phyloP scores from a whole-genome alignment of 2,329 filamentous ascomycete genomes.

The Chrysoporthe deuterocubensis region DNA sequence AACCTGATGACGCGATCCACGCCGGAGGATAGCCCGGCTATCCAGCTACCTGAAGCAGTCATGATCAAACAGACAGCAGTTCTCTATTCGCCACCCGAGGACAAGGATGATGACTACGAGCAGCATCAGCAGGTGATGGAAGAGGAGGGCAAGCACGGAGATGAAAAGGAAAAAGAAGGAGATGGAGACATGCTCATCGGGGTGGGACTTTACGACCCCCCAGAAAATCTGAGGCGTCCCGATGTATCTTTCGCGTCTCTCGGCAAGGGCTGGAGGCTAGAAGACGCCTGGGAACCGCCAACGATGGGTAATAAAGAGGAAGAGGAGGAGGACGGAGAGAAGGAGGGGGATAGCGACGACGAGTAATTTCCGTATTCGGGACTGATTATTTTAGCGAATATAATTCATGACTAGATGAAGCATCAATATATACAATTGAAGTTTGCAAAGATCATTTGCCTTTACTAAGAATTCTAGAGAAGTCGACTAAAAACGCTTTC shows the following conservation, averaged over 20 bases:
- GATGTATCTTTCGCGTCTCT: conserved; percentile 55
- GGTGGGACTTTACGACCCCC: conserved; percentile 79
- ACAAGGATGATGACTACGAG: conserved; percentile 55
- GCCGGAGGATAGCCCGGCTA: conserved; percentile 59
- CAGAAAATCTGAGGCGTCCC: conserved; percentile 60
- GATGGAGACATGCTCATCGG: conserved; percentile 76
- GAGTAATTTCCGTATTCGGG: too few relatives aligned
- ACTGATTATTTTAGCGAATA: too few relatives aligned
- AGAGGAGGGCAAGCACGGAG: too few relatives aligned
- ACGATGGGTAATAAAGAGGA: conserved; percentile 62
- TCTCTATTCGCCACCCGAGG: conserved; percentile 53
- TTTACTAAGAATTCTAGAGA: too few relatives aligned
- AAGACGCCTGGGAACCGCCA: conserved; percentile 80
- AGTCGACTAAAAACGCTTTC: too few relatives aligned
- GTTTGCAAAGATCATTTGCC: too few relatives aligned
- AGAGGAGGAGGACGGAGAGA: conserved; percentile 44
- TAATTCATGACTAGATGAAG: too few relatives aligned
- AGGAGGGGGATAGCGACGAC: conserved; percentile 35
- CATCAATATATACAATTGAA: too few relatives aligned
- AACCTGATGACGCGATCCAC: conserved; percentile 59
- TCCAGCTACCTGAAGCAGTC: conserved; percentile 51
- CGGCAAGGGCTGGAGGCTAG: conserved; percentile 78
- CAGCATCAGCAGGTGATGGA: conserved; percentile 59
- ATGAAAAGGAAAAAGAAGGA: conserved; percentile 33
- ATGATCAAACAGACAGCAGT: conserved; percentile 54